A percentile compares a stretch with the other conserved stretches of the same genome.
Evolutionary conservation across 2,329 filamentous ascomycete species (phyloP).

Genomic region (Metarhizium rileyi): DNA sequence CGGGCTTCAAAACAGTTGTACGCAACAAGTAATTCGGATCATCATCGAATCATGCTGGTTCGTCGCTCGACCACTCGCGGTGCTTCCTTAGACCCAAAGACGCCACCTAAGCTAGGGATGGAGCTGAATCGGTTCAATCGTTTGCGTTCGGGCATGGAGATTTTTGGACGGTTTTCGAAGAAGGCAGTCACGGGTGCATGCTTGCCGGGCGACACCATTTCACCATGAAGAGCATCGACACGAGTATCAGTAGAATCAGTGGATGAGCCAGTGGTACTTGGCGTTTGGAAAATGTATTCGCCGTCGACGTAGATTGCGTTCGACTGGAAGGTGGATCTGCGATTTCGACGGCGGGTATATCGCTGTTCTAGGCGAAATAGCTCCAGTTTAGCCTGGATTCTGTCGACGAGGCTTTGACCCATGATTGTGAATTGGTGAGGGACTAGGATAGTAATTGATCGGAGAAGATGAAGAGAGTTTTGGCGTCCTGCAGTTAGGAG

Average conservation of each 20-base stretch:
- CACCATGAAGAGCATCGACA: slow-evolving; percentile 28
- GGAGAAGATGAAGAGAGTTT: slow-evolving; percentile 1
- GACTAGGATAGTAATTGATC: neutral
- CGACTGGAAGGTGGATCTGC: slow-evolving; percentile 80
- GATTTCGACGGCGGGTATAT: slow-evolving; percentile 79
- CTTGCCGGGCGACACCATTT: slow-evolving; percentile 16
- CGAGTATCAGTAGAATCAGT: slow-evolving; percentile 30
- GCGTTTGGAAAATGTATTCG: slow-evolving; percentile 78
- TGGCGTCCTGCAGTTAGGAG: neutral
- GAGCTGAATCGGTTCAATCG: slow-evolving; percentile 44
- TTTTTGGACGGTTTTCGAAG: slow-evolving; percentile 16
- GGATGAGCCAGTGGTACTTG: slow-evolving; percentile 48
- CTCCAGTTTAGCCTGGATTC: slow-evolving; percentile 64
- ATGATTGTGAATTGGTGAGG: slow-evolving; percentile 27
- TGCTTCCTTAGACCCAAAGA: slow-evolving; percentile 24
- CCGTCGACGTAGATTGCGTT: slow-evolving; percentile 90
- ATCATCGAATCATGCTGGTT: slow-evolving; percentile 28
- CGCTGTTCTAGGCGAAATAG: slow-evolving; percentile 91
- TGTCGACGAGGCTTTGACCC: slow-evolving; percentile 45
- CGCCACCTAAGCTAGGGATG: slow-evolving; percentile 42
- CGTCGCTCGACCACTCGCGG: slow-evolving; percentile 30
- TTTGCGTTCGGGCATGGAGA: slow-evolving; percentile 31
- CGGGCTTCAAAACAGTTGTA: neutral
- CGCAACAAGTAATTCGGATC: neutral
- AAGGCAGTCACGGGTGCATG: slow-evolving; percentile 9